Percentiles rank a stretch among this genome's conserved stretches.
phyloP scores from a whole-genome alignment of 495 filamentous ascomycete species.

The Tetracladium setigerum region DNA sequence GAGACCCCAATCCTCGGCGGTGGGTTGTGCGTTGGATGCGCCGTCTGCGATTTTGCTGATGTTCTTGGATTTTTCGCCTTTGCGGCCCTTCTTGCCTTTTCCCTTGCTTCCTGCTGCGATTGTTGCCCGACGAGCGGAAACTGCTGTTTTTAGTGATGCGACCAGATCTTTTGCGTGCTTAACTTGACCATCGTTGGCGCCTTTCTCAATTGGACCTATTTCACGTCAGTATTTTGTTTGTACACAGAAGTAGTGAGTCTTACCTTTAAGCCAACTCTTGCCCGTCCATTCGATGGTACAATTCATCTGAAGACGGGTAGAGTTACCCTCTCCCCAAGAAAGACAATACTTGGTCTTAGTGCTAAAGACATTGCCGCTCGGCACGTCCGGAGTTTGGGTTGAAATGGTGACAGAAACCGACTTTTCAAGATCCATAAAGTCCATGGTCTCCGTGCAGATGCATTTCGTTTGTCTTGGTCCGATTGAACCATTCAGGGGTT shows the following conservation, averaged over 20 bases:
- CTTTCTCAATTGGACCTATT: conserved; percentile 85
- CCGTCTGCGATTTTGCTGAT: conserved; percentile 27
- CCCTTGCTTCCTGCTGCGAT: conserved; percentile 35
- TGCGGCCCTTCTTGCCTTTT: conserved; percentile 47
- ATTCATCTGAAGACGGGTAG: conserved; percentile 75
- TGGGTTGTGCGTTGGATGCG: conserved; percentile 36
- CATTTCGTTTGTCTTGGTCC: conserved; percentile 96
- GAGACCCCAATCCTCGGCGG: conserved; percentile 59
- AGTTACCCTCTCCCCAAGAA: conserved; percentile 79
- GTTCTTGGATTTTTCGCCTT: conserved; percentile 31
- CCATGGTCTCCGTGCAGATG: conserved; percentile 74
- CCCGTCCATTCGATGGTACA: conserved; percentile 93
- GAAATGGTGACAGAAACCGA: conserved; percentile 67
- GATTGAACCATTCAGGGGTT: conserved; percentile 74
- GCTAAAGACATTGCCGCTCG: conserved; percentile 83
- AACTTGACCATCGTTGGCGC: conserved; percentile 82
- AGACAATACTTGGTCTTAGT: conserved; percentile 93
- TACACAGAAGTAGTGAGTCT: conserved; percentile 9
- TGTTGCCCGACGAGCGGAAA: conserved; percentile 56
- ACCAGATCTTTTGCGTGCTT: conserved; percentile 72
- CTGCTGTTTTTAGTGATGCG: conserved; percentile 60
- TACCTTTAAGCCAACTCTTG: conserved; percentile 98
- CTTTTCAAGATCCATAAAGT: conserved; percentile 80
- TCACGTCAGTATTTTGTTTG: conserved; percentile 5
- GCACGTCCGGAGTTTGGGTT: conserved; percentile 92